Conservation (phyloP, 805 yeast species). For the Hyphopichia homilentoma region DNA sequence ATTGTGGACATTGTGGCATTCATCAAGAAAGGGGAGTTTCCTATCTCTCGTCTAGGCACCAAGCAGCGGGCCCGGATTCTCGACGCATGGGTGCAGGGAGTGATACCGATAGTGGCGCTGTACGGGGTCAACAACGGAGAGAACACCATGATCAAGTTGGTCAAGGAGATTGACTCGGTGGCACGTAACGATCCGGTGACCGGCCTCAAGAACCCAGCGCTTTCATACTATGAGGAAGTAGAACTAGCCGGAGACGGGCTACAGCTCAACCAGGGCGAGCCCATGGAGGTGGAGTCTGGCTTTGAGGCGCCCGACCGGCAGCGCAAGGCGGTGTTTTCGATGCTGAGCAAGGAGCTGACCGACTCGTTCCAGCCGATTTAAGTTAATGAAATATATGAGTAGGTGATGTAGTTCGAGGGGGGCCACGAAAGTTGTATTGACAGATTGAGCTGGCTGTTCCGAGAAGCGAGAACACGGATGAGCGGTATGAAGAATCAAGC, state of each 20-base stretch:
- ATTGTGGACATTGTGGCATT: constrained; percentile 83
- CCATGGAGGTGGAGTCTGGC: constrained; percentile 27
- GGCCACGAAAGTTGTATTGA: too few species aligned
- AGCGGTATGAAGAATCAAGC: too few species aligned
- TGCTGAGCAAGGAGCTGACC: constrained; percentile 4
- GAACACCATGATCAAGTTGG: constrained; percentile 51
- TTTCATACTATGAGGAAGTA: constrained; percentile 32
- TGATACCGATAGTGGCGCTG: constrained; percentile 38
- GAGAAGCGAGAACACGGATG: too few species aligned
- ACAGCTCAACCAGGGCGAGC: too few species aligned
- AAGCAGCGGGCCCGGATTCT: constrained; percentile 74
- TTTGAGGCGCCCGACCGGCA: constrained; percentile 17
- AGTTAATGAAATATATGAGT: too few species aligned
- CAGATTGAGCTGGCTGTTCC: too few species aligned
- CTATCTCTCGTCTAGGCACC: constrained; percentile 67
- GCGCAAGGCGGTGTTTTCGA: constrained; percentile 10
- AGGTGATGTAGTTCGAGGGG: too few species aligned
- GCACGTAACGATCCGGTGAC: constrained; percentile 37
- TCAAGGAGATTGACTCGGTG: constrained; percentile 50
- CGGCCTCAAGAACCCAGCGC: constrained; percentile 40
- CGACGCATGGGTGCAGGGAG: constrained; percentile 47
- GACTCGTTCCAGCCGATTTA: constrained; percentile 1
- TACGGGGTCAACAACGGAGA: constrained; percentile 66
- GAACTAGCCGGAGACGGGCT: constrained; percentile 12
- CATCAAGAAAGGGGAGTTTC: constrained; percentile 59